Conservation (phyloP, 2,329 filamentous ascomycete species). For the Podosphaera fusca region DNA sequence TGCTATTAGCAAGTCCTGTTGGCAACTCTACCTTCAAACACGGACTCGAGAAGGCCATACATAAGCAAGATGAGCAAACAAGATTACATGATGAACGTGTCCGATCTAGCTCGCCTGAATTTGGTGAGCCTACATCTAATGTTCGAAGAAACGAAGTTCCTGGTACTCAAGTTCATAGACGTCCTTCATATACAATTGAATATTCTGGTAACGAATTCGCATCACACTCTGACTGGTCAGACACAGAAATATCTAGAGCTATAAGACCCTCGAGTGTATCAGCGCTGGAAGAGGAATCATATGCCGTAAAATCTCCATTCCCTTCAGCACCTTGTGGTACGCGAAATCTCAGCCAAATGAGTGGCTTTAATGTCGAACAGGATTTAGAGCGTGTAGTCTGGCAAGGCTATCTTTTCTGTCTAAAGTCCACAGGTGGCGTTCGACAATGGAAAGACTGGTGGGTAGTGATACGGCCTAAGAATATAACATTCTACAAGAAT, state of each 20-base stretch:
- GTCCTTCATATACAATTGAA: slow-evolving; percentile 37
- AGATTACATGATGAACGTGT: slow-evolving; percentile 14
- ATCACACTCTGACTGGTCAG: slow-evolving; percentile 74
- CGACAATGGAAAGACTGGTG: slow-evolving; percentile 88
- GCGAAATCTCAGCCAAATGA: slow-evolving; percentile 39
- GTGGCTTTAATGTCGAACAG: slow-evolving; percentile 28
- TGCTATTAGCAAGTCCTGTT: slow-evolving; percentile 47
- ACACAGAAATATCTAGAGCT: slow-evolving; percentile 23
- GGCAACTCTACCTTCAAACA: slow-evolving; percentile 15
- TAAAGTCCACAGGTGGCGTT: slow-evolving; percentile 64
- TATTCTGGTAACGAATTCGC: slow-evolving; percentile 48
- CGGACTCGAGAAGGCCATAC: slow-evolving; percentile 13
- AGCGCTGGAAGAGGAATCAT: slow-evolving; percentile 12
- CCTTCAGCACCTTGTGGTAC: slow-evolving; percentile 18
- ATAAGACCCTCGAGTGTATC: slow-evolving; percentile 13
- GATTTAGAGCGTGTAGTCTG: slow-evolving; percentile 80
- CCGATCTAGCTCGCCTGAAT: slow-evolving; percentile 36
- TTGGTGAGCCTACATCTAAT: slow-evolving; percentile 18
- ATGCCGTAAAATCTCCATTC: slow-evolving; percentile 15
- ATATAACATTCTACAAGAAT: slow-evolving; percentile 79
- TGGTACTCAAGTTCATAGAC: slow-evolving; percentile 16
- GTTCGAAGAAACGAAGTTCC: slow-evolving; percentile 9
- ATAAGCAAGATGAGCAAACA: slow-evolving; percentile 8
- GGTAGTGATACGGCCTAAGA: slow-evolving; percentile 71
- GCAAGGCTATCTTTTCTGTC: slow-evolving; percentile 71